Evolutionary conservation across 2,329 filamentous ascomycete genomes (phyloP).

Genomic region (Botrytis elliptica): DNA sequence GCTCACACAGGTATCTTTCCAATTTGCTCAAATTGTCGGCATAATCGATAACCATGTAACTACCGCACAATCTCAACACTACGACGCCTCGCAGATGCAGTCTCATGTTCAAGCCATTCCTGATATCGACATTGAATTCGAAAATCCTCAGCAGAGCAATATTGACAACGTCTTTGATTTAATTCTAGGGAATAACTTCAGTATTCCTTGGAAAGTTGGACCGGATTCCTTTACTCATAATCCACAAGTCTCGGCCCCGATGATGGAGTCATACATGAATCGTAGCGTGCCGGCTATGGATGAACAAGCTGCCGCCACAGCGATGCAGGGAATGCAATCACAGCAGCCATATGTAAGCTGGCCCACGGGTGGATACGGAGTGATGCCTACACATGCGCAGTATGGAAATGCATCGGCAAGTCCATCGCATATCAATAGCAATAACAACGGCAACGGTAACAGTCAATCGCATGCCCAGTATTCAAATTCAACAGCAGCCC

Average conservation of each 20-base stretch:
- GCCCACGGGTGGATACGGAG: conserved; percentile 2
- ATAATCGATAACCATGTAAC: conserved; percentile 31
- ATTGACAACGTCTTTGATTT: conserved; percentile 10
- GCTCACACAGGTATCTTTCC: conserved; percentile 34
- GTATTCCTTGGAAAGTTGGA: conserved; percentile 4
- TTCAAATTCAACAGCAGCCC: neutral
- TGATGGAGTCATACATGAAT: neutral
- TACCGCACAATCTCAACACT: neutral
- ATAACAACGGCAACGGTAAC: neutral
- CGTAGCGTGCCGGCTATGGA: neutral
- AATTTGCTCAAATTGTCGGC: conserved; percentile 38
- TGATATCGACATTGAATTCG: conserved; percentile 10
- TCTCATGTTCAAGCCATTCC: neutral
- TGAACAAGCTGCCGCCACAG: neutral
- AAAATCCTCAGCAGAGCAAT: neutral
- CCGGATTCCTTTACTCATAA: neutral
- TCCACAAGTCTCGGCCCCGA: neutral
- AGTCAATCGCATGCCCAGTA: neutral
- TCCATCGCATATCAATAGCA: neutral
- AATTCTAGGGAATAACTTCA: neutral
- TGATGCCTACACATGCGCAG: neutral
- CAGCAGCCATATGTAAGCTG: conserved; percentile 11
- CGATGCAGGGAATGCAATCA: neutral
- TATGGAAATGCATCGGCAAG: neutral
- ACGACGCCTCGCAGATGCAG: neutral